Evolutionary conservation across 768 basidiomycete genomes (phyloP), one percentile per base, ranked within the genome.

Genomic region (Lentinula guzmanii): DNA sequence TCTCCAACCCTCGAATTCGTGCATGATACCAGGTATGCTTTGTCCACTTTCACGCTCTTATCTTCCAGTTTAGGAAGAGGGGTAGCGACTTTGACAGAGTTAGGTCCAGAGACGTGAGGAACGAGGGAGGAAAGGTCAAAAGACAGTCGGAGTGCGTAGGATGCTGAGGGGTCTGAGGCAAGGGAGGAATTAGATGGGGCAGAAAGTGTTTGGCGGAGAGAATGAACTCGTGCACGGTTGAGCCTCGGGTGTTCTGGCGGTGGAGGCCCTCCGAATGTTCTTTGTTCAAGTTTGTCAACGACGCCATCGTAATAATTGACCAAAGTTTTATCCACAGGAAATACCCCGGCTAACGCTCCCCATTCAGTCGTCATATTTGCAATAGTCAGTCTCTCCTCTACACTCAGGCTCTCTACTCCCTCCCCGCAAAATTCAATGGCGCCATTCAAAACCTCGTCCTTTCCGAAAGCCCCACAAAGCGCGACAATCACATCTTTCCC

Each of bases 301-400:
- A 83, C 77, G 4, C 77, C 75, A 48, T 92, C 89, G 71, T 98
- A 99, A 95, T 95, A 99, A 31, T 84, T 73, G 39, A 95, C 69
- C 18, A 95, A 82, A 8, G 83, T 86, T 18, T 86, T 79, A 69
- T 99, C 97, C 5, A 93, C 87, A 0, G 96, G 95, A 78, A 99
- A 98, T 6, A 97, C 86, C 35, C 97, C 97, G 7, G 86, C 95
- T 2, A 99, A 83, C 2, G 97, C 97, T 48, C 97, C 97, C 97
- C 97, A 99, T 74, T 99, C 97, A 34, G 97, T 98, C 5, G 97
- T 98, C 97, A 98, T 99, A 73, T 99, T 98, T n/a, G 95, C 80
- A 65, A 98, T 98, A 0, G 96, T 95, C 51, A 99, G 80, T 45
- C 97, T 85, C 67, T 98, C 95, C 69, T 99, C 96, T 59, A 99